Conservation (phyloP, 352 stramenopile species). For the Pelagophyceae sp. region DNA sequence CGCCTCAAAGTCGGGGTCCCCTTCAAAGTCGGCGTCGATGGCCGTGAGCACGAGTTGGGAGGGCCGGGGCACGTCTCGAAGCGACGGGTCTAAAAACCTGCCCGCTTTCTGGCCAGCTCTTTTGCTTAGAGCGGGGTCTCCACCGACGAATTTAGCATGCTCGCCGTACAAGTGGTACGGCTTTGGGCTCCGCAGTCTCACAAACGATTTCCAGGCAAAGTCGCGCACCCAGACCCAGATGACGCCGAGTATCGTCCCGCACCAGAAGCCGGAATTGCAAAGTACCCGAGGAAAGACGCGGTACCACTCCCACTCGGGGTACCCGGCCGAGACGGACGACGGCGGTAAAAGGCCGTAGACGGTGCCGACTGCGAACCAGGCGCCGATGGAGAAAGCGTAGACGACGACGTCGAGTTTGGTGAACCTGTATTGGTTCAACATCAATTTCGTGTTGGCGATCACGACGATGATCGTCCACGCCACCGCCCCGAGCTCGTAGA, state of each 20-base stretch:
- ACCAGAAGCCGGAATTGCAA: not conserved
- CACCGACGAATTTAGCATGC: not conserved
- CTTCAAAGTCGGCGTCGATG: not conserved
- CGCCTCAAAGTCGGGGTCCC: not conserved
- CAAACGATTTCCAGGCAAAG: not conserved
- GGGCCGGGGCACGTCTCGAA: too few species aligned
- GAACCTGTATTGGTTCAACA: conserved; percentile 26
- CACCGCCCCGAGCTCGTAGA: conserved; percentile 19
- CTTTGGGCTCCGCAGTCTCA: not conserved
- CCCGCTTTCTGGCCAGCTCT: not conserved
- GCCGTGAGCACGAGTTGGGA: too few species aligned
- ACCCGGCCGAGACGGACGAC: not conserved
- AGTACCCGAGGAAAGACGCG: not conserved
- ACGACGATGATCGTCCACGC: conserved; percentile 26
- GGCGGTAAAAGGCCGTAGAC: not conserved
- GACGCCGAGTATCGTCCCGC: not conserved
- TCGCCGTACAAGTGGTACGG: not conserved
- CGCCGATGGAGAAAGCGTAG: conserved; percentile 20
- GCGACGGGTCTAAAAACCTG: not conserved
- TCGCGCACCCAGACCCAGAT: not conserved
- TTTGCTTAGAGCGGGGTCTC: not conserved
- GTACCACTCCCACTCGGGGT: conserved; percentile 10
- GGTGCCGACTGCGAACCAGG: conserved; percentile 19
- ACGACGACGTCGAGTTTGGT: conserved; percentile 16
- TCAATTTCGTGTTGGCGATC: conserved; percentile 24